Evolutionary conservation across 306 rosid species (phyloP), one percentile per base, ranked within the genome.

Genomic region (Acacia melanoxylon): DNA sequence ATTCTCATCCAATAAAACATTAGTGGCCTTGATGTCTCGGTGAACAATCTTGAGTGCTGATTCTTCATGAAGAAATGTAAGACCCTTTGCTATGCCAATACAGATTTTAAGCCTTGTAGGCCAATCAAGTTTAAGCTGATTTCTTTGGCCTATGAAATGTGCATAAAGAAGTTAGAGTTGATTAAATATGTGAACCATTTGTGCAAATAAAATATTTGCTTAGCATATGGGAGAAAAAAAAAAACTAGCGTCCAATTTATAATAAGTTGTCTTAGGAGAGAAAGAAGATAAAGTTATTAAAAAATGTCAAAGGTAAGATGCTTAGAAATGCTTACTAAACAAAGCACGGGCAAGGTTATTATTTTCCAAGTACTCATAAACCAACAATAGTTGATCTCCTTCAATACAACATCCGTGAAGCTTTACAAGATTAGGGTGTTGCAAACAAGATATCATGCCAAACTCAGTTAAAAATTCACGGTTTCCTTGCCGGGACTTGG

Each of bases 351-450:
- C 90, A 12, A 91, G 81, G 78, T 81, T 87, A 72, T 91, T 91
- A 70, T 91, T 91, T 81, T 87, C 90, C 88, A 91, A 58, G 87
- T 86, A 91, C 83, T 91, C 94, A 4, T 91, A 91, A 2, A 89
- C 90, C 86, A 91, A 77, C 27, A 91, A 76, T 29, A 91, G 70
- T 40, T 91, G 88, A 81, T 89, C 82, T 62, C 86, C 78, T 83
- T 91, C 91, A 58, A 86, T 75, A 75, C 92, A 91, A 80, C 83
- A 89, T 56, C 94, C 94, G 46, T 91, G 77, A 66, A 91, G 87
- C 77, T 85, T 91, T 33, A 91, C 91, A 81, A 91, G 88, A 89
- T 87, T 87, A 63, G 90, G 92, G 83, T 91, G 94, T 74, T 86
- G 90, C 66, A 91, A 70, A 81, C 87, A 86, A 58, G 94, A 87